phyloP scores from a whole-genome alignment of 495 filamentous ascomycete species.

The Neurospora sp. region DNA sequence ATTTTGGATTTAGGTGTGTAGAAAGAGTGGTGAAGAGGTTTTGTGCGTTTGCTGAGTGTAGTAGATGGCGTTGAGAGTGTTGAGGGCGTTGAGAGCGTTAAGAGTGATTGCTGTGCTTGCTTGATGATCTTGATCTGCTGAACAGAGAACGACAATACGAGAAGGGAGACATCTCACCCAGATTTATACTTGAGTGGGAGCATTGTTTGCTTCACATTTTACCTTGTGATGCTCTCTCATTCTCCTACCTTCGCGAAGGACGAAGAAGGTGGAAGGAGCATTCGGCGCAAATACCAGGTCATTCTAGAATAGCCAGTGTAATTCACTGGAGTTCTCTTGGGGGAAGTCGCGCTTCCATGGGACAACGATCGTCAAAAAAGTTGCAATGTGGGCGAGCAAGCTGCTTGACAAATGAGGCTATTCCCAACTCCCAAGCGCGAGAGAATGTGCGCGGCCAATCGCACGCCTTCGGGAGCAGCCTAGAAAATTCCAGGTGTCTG shows the following conservation, averaged over 20 bases:
- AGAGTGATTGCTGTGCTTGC: slow-evolving; percentile 4
- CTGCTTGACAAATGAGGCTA: background rate
- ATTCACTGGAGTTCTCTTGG: background rate
- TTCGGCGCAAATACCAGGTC: background rate
- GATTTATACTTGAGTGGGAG: background rate
- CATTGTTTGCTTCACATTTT: background rate
- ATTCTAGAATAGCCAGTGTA: background rate
- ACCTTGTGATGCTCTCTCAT: background rate
- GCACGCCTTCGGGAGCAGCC: background rate
- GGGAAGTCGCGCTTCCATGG: background rate
- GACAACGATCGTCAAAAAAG: background rate
- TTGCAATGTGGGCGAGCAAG: background rate
- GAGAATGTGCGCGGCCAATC: background rate
- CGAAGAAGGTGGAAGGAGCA: background rate
- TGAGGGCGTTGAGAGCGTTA: slow-evolving; percentile 6
- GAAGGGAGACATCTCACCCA: background rate
- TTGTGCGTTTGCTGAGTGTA: slow-evolving; percentile 4
- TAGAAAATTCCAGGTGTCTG: background rate
- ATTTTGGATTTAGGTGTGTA: slow-evolving; percentile 32
- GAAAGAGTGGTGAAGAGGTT: background rate
- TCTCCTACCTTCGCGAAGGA: background rate
- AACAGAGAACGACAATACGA: background rate
- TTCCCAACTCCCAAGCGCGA: background rate
- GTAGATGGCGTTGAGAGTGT: slow-evolving; percentile 8
- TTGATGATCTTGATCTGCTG: slow-evolving; percentile 10